Conservation (phyloP, 2,329 filamentous ascomycete species). For the Epichloe festucae region DNA sequence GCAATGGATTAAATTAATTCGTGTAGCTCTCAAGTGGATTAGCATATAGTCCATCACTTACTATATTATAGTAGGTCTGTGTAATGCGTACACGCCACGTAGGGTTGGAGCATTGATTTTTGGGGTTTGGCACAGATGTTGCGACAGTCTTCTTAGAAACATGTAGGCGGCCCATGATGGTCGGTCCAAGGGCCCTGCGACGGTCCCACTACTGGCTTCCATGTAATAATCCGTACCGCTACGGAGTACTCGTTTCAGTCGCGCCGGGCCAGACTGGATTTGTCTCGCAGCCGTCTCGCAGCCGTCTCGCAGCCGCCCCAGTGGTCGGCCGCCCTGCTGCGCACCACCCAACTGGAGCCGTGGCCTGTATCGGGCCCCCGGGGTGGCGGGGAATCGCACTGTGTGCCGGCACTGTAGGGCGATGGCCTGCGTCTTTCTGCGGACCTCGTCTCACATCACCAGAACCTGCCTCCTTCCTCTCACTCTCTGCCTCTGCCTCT, state of each 20-base stretch:
- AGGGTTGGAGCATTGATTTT: no score
- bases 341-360: not conserved
- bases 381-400: constrained; percentile 1
- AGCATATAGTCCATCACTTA: no score
- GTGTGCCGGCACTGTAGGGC: constrained; percentile 6
- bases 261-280: not conserved
- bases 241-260: no score
- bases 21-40: no score
- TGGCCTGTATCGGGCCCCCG: constrained; percentile 5
- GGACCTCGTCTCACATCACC: constrained; percentile 6
- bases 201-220: not conserved
- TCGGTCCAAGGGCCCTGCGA: no score
- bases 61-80: no score
- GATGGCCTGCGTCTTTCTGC: constrained; percentile 4
- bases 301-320: not conserved
- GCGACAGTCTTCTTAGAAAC: no score
- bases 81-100: no score
- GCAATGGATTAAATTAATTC: no score
- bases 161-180: no score
- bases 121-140: no score
- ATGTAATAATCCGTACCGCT: not conserved
- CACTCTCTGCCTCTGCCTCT: not conserved
- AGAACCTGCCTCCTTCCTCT: constrained; percentile 11
- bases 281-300: not conserved
- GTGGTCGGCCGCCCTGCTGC: not conserved